Percentiles rank a stretch among this genome's conserved stretches.
phyloP scores from a whole-genome alignment of 163 green algal genomes.

The Scenedesmus sp. region DNA sequence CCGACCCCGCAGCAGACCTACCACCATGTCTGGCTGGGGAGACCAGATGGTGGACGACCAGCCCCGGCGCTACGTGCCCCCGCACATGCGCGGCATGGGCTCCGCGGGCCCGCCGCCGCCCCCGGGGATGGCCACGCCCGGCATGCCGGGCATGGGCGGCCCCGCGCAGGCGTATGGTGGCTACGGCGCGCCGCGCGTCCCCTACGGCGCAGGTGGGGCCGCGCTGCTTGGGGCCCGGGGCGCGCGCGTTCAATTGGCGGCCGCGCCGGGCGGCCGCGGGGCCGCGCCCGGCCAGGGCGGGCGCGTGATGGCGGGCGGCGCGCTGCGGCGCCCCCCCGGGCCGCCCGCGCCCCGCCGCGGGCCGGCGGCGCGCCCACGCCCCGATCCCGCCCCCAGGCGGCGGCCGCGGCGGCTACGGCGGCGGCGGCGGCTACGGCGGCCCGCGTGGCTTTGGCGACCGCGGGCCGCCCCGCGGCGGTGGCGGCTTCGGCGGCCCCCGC shows the following conservation, averaged over 20 bases:
- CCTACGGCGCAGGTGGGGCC: not conserved
- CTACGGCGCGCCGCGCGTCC: not conserved
- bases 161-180: slow-evolving; percentile 2
- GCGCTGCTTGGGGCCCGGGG: too few relatives aligned
- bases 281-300: too few relatives aligned
- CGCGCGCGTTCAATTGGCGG: too few relatives aligned
- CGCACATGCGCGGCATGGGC: slow-evolving; percentile 27
- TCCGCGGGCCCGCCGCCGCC: slow-evolving; percentile 10
- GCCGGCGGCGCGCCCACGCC: too few relatives aligned
- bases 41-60: slow-evolving; percentile 20
- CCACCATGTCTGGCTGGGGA: slow-evolving; percentile 32
- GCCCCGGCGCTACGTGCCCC: slow-evolving; percentile 32
- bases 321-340: too few relatives aligned
- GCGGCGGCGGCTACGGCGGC: slow-evolving; percentile 20
- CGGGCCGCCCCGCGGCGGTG: slow-evolving; percentile 15
- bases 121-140: not conserved
- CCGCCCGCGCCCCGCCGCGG: too few relatives aligned
- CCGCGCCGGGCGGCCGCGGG: too few relatives aligned
- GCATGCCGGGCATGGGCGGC: slow-evolving; percentile 6
- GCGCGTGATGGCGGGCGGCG: too few relatives aligned
- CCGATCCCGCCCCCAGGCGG: too few relatives aligned
- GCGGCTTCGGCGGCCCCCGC: not conserved
- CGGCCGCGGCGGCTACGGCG: not conserved
- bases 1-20: too few relatives aligned
- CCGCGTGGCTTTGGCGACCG: slow-evolving; percentile 14